Percentiles rank a stretch among this genome's conserved stretches.
Conservation (phyloP, 352 stramenopile species). For the Hyaloperonospora brassicae region DNA sequence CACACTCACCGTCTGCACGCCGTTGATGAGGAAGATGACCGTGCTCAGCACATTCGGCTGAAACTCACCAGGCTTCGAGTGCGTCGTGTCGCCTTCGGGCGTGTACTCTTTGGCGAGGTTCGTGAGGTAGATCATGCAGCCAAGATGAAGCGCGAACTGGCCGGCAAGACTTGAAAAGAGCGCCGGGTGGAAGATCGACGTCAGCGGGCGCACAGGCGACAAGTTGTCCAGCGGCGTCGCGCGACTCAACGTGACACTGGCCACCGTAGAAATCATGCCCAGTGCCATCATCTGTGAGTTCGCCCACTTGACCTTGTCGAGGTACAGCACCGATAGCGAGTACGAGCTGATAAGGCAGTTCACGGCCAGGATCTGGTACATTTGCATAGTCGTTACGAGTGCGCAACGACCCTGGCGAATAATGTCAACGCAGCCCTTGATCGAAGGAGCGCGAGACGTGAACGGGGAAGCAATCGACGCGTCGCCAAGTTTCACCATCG, state of each 20-base stretch:
- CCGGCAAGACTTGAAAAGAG: slow-evolving; percentile 91
- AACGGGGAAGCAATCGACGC: slow-evolving; percentile 99
- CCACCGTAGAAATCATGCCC: slow-evolving; percentile 81
- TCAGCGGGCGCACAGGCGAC: slow-evolving; percentile 88
- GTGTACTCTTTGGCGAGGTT: slow-evolving; percentile 89
- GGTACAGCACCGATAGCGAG: slow-evolving; percentile 96
- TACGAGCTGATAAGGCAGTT: slow-evolving; percentile 98
- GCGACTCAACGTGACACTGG: slow-evolving; percentile 81
- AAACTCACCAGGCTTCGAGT: slow-evolving; percentile 88
- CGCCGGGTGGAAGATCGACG: slow-evolving; percentile 92
- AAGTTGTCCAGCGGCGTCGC: slow-evolving; percentile 92
- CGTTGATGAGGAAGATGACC: slow-evolving; percentile 96
- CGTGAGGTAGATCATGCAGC: slow-evolving; percentile 89
- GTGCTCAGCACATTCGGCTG: slow-evolving; percentile 97
- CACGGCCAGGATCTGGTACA: slow-evolving; percentile 98
- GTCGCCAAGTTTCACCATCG: slow-evolving; percentile 98
- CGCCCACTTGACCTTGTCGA: slow-evolving; percentile 98
- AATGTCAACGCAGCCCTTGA: slow-evolving; percentile 91
- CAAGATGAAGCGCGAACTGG: slow-evolving; percentile 95
- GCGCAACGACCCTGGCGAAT: slow-evolving; percentile 97
- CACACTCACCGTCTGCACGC: slow-evolving; percentile 93
- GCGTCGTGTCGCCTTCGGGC: slow-evolving; percentile 63
- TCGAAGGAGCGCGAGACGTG: slow-evolving; percentile 91
- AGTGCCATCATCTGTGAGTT: slow-evolving; percentile 93
- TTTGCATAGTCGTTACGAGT: slow-evolving; percentile 98